A percentile compares a stretch with the other conserved stretches of the same genome.
Evolutionary conservation across 1,284 basidiomycete species (phyloP).

Genomic region (Neotropicomus parvogracilis): DNA sequence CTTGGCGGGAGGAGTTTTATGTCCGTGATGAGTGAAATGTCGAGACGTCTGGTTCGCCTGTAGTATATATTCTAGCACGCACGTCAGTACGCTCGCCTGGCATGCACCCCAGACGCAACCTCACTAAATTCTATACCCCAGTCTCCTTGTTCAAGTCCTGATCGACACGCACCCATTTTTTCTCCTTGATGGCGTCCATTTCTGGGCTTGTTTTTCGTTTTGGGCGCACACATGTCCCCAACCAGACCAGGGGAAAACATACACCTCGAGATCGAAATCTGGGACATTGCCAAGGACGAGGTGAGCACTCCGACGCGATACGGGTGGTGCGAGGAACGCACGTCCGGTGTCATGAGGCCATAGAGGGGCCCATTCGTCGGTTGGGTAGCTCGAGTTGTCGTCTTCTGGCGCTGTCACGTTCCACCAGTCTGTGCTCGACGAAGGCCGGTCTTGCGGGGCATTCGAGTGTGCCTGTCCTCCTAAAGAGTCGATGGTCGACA

Average conservation of each 20-base stretch:
- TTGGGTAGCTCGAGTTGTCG: slow-evolving; percentile 60
- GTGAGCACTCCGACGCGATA: slow-evolving; percentile 5
- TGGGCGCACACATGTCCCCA: slow-evolving; percentile 62
- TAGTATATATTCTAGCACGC: slow-evolving; percentile 69
- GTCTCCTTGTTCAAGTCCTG: slow-evolving; percentile 70
- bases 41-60: slow-evolving; percentile 76
- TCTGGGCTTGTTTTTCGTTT: slow-evolving; percentile 65
- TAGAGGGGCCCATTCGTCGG: slow-evolving; percentile 80
- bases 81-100: slow-evolving; percentile 16
- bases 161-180: slow-evolving; percentile 84
- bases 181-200: slow-evolving; percentile 75
- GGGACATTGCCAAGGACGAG: slow-evolving; percentile 54
- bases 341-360: slow-evolving; percentile 79
- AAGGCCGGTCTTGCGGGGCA: background rate
- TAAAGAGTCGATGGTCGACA: slow-evolving; percentile 34
- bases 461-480: slow-evolving; percentile 3
- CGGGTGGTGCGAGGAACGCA: slow-evolving; percentile 38
- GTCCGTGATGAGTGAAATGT: slow-evolving; percentile 66
- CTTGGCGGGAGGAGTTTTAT: slow-evolving; percentile 52
- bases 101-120: background rate
- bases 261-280: slow-evolving; percentile 73
- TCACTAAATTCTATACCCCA: slow-evolving; percentile 60
- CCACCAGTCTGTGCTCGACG: slow-evolving; percentile 65
- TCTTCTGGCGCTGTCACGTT: slow-evolving; percentile 47
- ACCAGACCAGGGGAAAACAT: slow-evolving; percentile 57